phyloP scores from a whole-genome alignment of 2,329 filamentous ascomycete species.

The Aspergillus proliferans region DNA sequence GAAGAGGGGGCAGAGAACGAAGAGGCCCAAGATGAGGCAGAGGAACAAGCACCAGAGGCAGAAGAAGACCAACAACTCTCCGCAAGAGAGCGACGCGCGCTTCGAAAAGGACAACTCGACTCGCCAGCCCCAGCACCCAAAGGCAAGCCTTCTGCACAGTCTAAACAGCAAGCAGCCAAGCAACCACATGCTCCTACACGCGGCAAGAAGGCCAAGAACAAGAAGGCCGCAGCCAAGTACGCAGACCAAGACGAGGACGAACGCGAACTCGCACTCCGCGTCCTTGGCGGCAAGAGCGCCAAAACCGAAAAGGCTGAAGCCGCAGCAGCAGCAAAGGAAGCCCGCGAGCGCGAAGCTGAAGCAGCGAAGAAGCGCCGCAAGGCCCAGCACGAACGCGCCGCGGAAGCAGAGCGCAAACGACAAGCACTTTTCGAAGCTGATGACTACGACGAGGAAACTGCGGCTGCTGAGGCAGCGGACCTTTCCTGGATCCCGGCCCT shows the following conservation, averaged over 20 bases:
- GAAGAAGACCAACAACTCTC: conserved; percentile 17
- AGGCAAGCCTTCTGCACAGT: neutral
- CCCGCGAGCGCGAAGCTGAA: conserved; percentile 65
- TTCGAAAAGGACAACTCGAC: conserved; percentile 27
- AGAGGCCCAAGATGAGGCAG: conserved; percentile 21
- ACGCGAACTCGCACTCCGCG: conserved; percentile 69
- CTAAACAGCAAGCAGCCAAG: conserved; percentile 10
- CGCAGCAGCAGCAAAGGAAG: conserved; percentile 54
- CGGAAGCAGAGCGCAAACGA: conserved; percentile 56
- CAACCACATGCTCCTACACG: conserved; percentile 40
- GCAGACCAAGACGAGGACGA: conserved; percentile 94
- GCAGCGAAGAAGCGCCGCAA: conserved; percentile 68
- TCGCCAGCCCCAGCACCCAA: conserved; percentile 5
- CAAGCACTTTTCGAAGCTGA: conserved; percentile 67
- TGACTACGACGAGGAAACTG: conserved; percentile 50
- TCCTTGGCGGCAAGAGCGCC: conserved; percentile 65
- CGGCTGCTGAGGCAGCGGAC: conserved; percentile 43
- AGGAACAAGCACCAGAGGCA: conserved; percentile 27
- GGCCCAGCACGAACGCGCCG: conserved; percentile 71
- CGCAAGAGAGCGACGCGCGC: conserved; percentile 40
- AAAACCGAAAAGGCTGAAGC: conserved; percentile 59
- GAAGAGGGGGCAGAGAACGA: conserved; percentile 16
- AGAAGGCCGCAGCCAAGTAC: conserved; percentile 85
- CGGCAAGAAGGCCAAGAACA: conserved; percentile 74
- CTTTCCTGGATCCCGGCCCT: conserved; percentile 58